These are phyloP conservation scores for Trametes cingulata DNA, from an alignment of 768 basidiomycete genomes.

Conservation along the genomic window DNA sequence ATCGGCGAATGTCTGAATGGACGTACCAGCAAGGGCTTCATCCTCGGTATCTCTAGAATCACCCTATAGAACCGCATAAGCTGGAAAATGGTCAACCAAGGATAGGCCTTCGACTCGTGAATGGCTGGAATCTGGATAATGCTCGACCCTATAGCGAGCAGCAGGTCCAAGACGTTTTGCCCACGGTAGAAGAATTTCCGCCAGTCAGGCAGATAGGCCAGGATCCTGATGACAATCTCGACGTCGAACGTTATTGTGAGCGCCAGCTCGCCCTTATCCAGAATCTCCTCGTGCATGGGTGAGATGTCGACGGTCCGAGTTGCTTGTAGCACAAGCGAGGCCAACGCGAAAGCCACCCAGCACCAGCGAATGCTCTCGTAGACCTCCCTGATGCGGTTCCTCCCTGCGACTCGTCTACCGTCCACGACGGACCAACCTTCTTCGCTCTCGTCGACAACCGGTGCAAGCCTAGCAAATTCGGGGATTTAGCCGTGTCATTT, in stretches of 20 bases:
- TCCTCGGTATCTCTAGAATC: slow-evolving; percentile 85
- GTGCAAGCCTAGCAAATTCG: slow-evolving; percentile 34
- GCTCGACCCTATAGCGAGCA: slow-evolving; percentile 71
- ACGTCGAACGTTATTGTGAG: slow-evolving; percentile 85
- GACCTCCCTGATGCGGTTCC: slow-evolving; percentile 53
- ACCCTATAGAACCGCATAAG: slow-evolving; percentile 88
- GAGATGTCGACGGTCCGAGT: slow-evolving; percentile 57
- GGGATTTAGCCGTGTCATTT: no score
- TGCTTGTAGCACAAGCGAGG: slow-evolving; percentile 72
- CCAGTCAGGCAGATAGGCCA: slow-evolving; percentile 80
- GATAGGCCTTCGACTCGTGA: slow-evolving; percentile 60
- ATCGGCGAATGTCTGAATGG: neutral
- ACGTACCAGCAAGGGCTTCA: slow-evolving; percentile 83
- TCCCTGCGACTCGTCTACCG: slow-evolving; percentile 42
- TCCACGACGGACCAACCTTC: slow-evolving; percentile 59
- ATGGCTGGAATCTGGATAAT: slow-evolving; percentile 87
- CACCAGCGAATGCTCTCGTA: slow-evolving; percentile 64
- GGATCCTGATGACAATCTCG: slow-evolving; percentile 78
- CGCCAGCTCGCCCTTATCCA: slow-evolving; percentile 69
- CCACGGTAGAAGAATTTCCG: slow-evolving; percentile 63
- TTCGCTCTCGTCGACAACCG: slow-evolving; percentile 55
- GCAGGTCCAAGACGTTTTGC: slow-evolving; percentile 72
- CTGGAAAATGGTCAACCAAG: slow-evolving; percentile 91
- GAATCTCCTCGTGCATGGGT: slow-evolving; percentile 43
- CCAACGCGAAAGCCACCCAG: slow-evolving; percentile 77